These are phyloP conservation scores for Cetraspora pellucida DNA, from an alignment of 192 early-diverging fungal species.

Conservation along the genomic window DNA sequence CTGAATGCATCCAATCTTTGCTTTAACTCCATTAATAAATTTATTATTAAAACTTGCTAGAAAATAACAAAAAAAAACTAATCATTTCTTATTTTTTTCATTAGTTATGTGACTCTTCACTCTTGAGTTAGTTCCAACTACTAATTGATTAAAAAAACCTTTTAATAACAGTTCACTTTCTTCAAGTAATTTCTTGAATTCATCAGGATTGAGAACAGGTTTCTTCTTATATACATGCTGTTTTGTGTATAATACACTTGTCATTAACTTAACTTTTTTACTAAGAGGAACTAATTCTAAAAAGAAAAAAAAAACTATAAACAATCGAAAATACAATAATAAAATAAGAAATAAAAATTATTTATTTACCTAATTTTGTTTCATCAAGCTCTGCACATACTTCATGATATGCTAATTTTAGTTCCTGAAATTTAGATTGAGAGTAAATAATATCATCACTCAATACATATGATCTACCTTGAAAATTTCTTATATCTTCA, in stretches of 20 bases:
- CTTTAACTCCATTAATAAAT: constrained; percentile 20
- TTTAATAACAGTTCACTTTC: constrained; percentile 13
- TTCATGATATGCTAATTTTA: no score
- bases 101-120: constrained; percentile 10
- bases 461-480: constrained; percentile 24
- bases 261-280: background rate
- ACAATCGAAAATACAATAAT: no score
- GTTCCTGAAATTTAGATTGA: no score
- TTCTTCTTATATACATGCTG: constrained; percentile 16
- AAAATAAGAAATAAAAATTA: background rate
- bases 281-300: no score
- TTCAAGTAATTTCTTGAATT: constrained; percentile 20
- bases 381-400: no score
- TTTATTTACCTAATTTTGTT: background rate
- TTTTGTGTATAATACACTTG: background rate
- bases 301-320: constrained; percentile 13
- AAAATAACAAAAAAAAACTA: constrained; percentile 14
- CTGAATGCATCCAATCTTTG: constrained; percentile 4
- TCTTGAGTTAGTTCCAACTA: constrained; percentile 7
- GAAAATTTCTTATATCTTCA: constrained; percentile 11
- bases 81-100: constrained; percentile 26
- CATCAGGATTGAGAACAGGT: constrained; percentile 1
- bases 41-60: no score
- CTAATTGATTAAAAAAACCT: background rate
- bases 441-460: background rate